A percentile compares a stretch with the other conserved stretches of the same genome.
Conservation (phyloP, 495 filamentous ascomycete species). For the Rostrohypoxylon terebratum region DNA sequence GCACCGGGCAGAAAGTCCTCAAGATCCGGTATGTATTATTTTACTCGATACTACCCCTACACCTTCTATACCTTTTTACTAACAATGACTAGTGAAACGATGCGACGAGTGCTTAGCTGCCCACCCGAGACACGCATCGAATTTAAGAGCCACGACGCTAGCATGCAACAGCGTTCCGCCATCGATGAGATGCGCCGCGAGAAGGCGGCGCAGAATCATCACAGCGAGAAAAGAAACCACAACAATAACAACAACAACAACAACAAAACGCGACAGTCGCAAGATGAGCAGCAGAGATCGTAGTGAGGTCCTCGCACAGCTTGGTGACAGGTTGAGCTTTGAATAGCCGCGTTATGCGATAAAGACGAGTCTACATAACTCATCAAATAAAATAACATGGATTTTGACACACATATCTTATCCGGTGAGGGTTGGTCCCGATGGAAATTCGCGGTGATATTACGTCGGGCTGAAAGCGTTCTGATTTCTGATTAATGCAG, state of each 20-base stretch:
- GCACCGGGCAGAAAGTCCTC: conserved; percentile 89
- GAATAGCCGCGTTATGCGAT: conserved; percentile 12
- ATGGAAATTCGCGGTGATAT: conserved; percentile 13
- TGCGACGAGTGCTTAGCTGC: conserved; percentile 87
- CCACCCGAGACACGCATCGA: conserved; percentile 89
- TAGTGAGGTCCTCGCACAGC: conserved; percentile 24
- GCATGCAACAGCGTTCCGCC: conserved; percentile 81
- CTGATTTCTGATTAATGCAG: conserved; percentile 38
- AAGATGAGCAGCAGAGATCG: conserved; percentile 47
- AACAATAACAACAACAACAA: conserved; percentile 45
- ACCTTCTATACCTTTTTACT: conserved; percentile 26
- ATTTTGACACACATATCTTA: conserved; percentile 15
- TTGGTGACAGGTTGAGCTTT: background rate
- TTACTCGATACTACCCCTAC: background rate
- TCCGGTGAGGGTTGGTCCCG: conserved; percentile 35
- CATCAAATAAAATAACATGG: conserved; percentile 27
- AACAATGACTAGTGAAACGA: conserved; percentile 75
- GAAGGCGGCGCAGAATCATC: conserved; percentile 66
- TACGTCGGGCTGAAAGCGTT: conserved; percentile 21
- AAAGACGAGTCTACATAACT: conserved; percentile 27
- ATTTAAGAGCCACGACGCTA: conserved; percentile 91
- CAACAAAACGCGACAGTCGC: conserved; percentile 45
- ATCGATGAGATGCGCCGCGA: conserved; percentile 87
- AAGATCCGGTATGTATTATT: conserved; percentile 83
- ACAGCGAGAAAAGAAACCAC: conserved; percentile 56